Conservation (phyloP, 495 filamentous ascomycete species). For the Penicillium egyptiacum region DNA sequence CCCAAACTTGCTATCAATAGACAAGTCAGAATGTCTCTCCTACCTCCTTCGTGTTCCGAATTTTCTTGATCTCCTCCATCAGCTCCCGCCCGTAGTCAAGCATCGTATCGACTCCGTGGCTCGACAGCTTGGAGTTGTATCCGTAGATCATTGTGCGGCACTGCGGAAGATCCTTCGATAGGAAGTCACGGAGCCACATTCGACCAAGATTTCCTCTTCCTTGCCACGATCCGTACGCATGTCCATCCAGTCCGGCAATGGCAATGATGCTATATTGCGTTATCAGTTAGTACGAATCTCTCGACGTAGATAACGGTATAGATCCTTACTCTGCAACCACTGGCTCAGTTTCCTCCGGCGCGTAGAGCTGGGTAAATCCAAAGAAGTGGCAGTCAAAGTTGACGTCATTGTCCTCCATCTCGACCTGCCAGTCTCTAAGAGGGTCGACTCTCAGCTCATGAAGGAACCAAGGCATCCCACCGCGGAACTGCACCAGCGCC, state of each 20-base stretch:
- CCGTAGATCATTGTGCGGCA: slow-evolving; percentile 39
- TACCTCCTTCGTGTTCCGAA: slow-evolving; percentile 20
- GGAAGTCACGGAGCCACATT: slow-evolving; percentile 43
- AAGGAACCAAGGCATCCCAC: slow-evolving; percentile 20
- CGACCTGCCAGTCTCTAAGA: slow-evolving; percentile 15
- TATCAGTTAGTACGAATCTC: slow-evolving; percentile 3
- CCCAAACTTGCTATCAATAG: background rate
- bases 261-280: slow-evolving; percentile 30
- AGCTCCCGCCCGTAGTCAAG: slow-evolving; percentile 29
- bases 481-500: slow-evolving; percentile 14
- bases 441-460: slow-evolving; percentile 11
- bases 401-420: slow-evolving; percentile 15
- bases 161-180: slow-evolving; percentile 31
- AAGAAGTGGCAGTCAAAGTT: slow-evolving; percentile 20
- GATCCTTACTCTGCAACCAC: slow-evolving; percentile 16
- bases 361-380: slow-evolving; percentile 20
- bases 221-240: slow-evolving; percentile 35
- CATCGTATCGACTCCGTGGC: slow-evolving; percentile 18
- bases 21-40: background rate
- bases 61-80: slow-evolving; percentile 23
- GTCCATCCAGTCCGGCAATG: slow-evolving; percentile 23
- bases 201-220: slow-evolving; percentile 22
- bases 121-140: slow-evolving; percentile 35
- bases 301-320: slow-evolving; percentile 5
- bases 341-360: slow-evolving; percentile 10